These are phyloP conservation scores for Auxenochlorella protothecoides DNA, from an alignment of 139 green algal genomes.

Conservation along the genomic window DNA sequence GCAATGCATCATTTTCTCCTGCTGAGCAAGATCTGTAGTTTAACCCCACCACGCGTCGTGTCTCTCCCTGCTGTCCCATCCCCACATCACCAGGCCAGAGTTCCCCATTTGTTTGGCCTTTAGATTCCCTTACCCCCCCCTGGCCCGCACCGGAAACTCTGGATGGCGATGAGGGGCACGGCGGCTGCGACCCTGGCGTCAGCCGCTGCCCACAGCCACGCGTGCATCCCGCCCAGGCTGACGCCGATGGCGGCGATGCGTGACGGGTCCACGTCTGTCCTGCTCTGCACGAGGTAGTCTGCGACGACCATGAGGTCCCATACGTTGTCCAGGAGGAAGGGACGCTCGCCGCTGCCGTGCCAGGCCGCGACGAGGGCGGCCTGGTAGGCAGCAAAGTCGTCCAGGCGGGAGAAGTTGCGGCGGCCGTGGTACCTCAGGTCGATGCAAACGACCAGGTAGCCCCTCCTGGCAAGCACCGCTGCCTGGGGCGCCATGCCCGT, in stretches of 20 bases:
- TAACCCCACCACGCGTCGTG: not conserved
- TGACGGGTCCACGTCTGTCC: constrained; percentile 43
- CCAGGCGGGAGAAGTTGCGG: constrained; percentile 1
- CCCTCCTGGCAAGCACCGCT: constrained; percentile 27
- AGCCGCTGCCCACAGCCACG: constrained; percentile 42
- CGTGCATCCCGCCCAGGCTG: constrained; percentile 56
- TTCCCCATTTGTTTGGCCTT: too few relatives aligned
- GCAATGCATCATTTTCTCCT: not conserved
- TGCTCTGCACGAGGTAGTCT: constrained; percentile 39
- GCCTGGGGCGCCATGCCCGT: constrained; percentile 18
- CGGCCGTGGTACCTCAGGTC: constrained; percentile 51
- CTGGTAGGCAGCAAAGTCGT: not conserved
- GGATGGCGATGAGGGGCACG: constrained; percentile 56
- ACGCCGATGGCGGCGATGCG: constrained; percentile 54
- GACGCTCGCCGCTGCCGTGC: constrained; percentile 32
- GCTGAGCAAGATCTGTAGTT: not conserved
- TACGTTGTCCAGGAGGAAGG: constrained; percentile 64
- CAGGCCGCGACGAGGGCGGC: constrained; percentile 22
- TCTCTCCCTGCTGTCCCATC: not conserved
- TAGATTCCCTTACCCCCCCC: too few relatives aligned
- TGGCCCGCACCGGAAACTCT: constrained; percentile 38
- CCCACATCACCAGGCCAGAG: too few relatives aligned
- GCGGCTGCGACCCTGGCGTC: constrained; percentile 43
- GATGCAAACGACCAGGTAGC: constrained; percentile 43
- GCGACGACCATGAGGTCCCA: constrained; percentile 57